Base-by-base conservation (phyloP, 352 stramenopile species). In the Phytophthora tubulina region DNA sequence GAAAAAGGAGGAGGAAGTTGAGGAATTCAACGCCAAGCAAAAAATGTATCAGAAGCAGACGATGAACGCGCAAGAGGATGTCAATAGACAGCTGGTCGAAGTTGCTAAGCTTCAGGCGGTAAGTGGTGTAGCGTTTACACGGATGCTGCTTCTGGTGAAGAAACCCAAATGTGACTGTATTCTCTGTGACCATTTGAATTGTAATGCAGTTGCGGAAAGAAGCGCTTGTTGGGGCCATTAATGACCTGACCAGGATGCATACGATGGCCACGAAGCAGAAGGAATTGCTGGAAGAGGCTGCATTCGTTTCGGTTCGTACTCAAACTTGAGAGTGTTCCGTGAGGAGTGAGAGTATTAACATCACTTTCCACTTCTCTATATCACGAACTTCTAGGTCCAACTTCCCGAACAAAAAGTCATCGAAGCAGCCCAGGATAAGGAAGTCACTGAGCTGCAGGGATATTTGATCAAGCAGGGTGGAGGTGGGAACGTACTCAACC, bases 401-500 rank as follows among this genome's bases (percentile, higher is more conserved):
- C 63, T 93, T 13, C 86, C 88, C 8, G 86, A 85, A 42, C 84
- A 96, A 64, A 89, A 93, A 63, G 87, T 94, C 38, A 90, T 94
- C 30, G 75, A 94, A 74, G 89, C 88, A 15, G 81, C 84, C 3
- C 86, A 95, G 54, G 88, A 92, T 14, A 87, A 79, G 8, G 76
- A 89, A 50, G 64, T 74, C 32, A 89, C 80, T 21, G 76, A 92
- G 31, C 63, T 95, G 1, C 86, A 96, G 82, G 89, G 89, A 0
- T 96, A 96, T 56, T 60, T 96, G 21, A 91, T 96, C 77, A 96
- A 96, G 53, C 89, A 96, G 68, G 89, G 89, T 21, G 88, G 82
- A 52, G 89, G 89, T 32, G 84, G 89, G 8, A 91, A 91, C 46
- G 82, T 85, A 8, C 84, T 93, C 27, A 95, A 94, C 38, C 86